These are phyloP conservation scores for Plantago major DNA, from an alignment of 257 asterid genomes.

Conservation along the genomic window DNA sequence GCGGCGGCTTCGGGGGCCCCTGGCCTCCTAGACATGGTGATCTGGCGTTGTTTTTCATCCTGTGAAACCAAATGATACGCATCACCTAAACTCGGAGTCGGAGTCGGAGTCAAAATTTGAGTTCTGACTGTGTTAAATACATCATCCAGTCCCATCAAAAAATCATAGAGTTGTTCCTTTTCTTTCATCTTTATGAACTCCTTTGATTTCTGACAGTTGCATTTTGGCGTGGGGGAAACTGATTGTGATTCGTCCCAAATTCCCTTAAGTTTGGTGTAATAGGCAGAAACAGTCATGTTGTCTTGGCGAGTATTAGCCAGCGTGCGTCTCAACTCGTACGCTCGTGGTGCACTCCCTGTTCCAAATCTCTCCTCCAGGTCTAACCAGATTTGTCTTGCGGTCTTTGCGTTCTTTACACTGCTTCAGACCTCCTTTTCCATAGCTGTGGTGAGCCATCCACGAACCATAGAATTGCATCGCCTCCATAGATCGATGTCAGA, in stretches of 20 bases:
- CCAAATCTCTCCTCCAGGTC: no score
- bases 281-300: neutral
- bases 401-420: neutral
- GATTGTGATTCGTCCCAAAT: neutral
- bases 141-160: no score
- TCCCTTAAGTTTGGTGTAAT: neutral
- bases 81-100: no score
- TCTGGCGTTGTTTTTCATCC: neutral
- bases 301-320: neutral
- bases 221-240: neutral
- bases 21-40: no score
- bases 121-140: no score
- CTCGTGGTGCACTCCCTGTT: neutral
- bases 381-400: neutral
- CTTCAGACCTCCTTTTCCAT: neutral
- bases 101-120: no score
- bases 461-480: neutral
- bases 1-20: no score
- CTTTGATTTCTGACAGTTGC: neutral
- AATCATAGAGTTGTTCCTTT: no score
- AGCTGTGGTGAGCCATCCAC: neutral
- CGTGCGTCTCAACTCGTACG: neutral
- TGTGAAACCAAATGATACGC: no score
- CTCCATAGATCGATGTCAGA: neutral
- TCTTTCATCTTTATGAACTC: no score